Evolutionary conservation across 208 protist genomes (phyloP).

Genomic region (Acanthamoeba divionensis): DNA sequence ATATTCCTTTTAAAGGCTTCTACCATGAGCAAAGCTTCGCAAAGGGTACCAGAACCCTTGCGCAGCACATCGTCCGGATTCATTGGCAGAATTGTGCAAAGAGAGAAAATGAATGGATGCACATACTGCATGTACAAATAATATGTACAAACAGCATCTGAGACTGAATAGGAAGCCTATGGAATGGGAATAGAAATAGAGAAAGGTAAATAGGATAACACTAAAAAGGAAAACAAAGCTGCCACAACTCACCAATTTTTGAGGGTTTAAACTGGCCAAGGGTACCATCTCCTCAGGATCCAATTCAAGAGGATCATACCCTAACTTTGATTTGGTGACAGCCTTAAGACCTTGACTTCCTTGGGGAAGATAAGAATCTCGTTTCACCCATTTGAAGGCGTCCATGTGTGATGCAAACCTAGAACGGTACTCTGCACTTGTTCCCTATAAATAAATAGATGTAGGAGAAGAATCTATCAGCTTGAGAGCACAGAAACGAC

Average conservation of each 20-base stretch:
- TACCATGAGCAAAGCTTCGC: conserved; percentile 98
- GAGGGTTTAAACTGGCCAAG: conserved; percentile 78
- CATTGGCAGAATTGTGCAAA: conserved; percentile 99
- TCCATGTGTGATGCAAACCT: conserved; percentile 95
- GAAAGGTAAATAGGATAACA: not conserved
- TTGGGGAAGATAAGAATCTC: conserved; percentile 99
- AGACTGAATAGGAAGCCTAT: conserved; percentile 98
- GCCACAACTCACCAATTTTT: conserved; percentile 11
- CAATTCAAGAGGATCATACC: conserved; percentile 98
- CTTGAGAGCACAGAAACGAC: no score
- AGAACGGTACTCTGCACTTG: conserved; percentile 90
- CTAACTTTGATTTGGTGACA: conserved; percentile 97
- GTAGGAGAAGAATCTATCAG: no score
- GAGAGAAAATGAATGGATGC: conserved; percentile 99
- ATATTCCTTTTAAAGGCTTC: conserved; percentile 96
- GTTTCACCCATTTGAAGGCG: conserved; percentile 98
- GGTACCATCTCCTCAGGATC: conserved; percentile 99
- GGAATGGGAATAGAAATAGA: not conserved
- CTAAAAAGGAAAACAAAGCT: not conserved
- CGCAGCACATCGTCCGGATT: conserved; percentile 97
- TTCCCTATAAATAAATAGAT: conserved; percentile 2
- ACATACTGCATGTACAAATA: conserved; percentile 99
- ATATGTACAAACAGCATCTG: conserved; percentile 99
- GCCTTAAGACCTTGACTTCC: conserved; percentile 93
- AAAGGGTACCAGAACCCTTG: conserved; percentile 98